Percentiles rank a stretch among this genome's conserved stretches.
Conservation (phyloP, 1,139 yeast species). For the Pichia norvegensis region DNA sequence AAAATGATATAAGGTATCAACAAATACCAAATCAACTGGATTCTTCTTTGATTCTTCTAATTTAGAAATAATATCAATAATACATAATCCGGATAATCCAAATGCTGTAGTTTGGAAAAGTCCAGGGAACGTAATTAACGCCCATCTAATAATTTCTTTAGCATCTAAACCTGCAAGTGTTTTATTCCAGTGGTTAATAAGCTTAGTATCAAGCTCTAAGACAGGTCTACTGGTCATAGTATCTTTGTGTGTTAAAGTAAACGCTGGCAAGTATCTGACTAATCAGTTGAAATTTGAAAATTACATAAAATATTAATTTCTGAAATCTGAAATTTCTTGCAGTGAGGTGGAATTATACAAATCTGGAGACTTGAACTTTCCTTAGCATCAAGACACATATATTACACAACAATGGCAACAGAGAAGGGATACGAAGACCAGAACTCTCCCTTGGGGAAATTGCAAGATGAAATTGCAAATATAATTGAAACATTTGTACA, state of each 20-base stretch:
- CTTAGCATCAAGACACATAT: background rate
- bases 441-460: constrained; percentile 37
- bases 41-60: constrained; percentile 30
- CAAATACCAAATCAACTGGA: constrained; percentile 69
- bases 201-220: constrained; percentile 37
- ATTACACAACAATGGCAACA: constrained; percentile 26
- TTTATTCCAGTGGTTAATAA: constrained; percentile 56
- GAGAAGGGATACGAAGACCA: constrained; percentile 21
- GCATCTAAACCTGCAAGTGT: constrained; percentile 52
- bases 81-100: constrained; percentile 87
- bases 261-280: background rate
- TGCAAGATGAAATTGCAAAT: constrained; percentile 56
- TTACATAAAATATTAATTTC: background rate
- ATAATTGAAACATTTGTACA: constrained; percentile 83
- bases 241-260: no score
- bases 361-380: background rate
- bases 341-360: background rate
- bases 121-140: constrained; percentile 69
- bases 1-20: constrained; percentile 89
- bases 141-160: constrained; percentile 73
- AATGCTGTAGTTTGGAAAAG: constrained; percentile 90
- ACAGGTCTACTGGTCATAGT: background rate
- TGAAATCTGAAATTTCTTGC: background rate
- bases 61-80: constrained; percentile 74
- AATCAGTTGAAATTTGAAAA: background rate